phyloP scores from a whole-genome alignment of 2,329 filamentous ascomycete species.

The Neopestalotiopsis clavispora region DNA sequence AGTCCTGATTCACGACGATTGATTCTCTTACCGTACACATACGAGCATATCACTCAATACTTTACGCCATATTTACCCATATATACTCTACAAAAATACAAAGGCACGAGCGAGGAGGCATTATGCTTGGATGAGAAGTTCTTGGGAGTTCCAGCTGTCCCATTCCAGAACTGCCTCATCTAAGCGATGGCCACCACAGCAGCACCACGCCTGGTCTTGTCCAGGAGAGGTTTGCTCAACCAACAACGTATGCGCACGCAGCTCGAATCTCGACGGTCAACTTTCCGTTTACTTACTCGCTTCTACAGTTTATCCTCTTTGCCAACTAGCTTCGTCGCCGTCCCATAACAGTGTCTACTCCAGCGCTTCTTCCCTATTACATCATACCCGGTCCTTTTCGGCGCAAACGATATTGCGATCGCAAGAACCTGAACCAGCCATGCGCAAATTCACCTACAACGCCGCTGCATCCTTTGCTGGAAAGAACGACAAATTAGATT shows the following conservation, averaged over 20 bases:
- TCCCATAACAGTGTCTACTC: constrained; percentile 11
- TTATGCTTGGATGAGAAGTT: constrained; percentile 4
- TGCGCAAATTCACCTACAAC: constrained; percentile 64
- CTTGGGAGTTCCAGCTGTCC: constrained; percentile 15
- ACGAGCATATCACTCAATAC: background rate
- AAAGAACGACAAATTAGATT: constrained; percentile 72
- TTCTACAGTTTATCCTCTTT: background rate
- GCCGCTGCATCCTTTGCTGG: constrained; percentile 77
- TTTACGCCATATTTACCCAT: too few relatives aligned
- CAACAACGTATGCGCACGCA: constrained; percentile 12
- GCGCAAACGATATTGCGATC: constrained; percentile 28
- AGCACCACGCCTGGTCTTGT: constrained; percentile 17
- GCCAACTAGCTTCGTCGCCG: constrained; percentile 12
- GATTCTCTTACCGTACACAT: background rate
- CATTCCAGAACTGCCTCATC: constrained; percentile 10
- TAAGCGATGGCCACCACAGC: constrained; percentile 19
- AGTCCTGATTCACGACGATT: too few relatives aligned
- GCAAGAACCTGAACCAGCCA: constrained; percentile 23
- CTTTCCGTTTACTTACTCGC: too few relatives aligned
- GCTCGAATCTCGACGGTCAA: background rate
- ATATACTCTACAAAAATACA: too few relatives aligned
- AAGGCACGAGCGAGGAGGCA: background rate
- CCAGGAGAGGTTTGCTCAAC: constrained; percentile 13
- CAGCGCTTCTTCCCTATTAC: constrained; percentile 17
- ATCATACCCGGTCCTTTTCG: constrained; percentile 29